Base-by-base conservation (phyloP, 768 basidiomycete species). In the Leccinum ochraceum region DNA sequence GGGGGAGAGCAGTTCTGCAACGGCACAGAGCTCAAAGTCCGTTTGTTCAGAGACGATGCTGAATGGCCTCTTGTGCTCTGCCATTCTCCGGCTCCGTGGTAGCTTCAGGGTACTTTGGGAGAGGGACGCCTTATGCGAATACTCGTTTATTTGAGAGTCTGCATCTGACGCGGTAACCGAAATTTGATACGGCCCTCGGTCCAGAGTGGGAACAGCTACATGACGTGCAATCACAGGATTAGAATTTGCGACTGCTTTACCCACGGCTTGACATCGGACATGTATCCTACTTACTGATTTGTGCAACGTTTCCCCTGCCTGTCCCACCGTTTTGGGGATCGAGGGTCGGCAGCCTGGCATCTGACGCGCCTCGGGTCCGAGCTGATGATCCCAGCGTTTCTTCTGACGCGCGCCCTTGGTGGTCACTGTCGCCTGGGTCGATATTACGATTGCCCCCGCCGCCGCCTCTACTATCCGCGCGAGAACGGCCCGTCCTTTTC, bases 321-420 rank as follows among this genome's bases (percentile, higher is more conserved):
- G 56, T 57, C 37, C 60, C 67, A 49, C 51, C 32, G 57, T 56
- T 62, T 61, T 74, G 73, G 48, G 71, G 74, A 51, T 73, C 76
- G 56, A 63, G 54, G 24, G 73, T 64, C 8, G 74, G 70, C 16
- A 71, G 71, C 53, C 68, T 82, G n/a, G 84, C 82, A 67, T 92
- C 90, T 32, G 88, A 89, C 62, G 89, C 84, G n/a, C 89, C 89
- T 55, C 90, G 82, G 20, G 87, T 64, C 72, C 61, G 80, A 73
- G 71, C 66, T 61, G 60, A 77, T 66, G 63, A 71, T 63, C 63
- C 68, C 28, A 69, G 54, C 30, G 66, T 75, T 53, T 75, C 75
- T n/a, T 76, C 76, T 52, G 74, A 72, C 28, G 65, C 71, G 54
- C 62, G 73, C 24, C 71, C 71, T 34, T 73, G 73, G 50, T 74